phyloP scores from a whole-genome alignment of 2,329 filamentous ascomycete species.

The Fusarium sp. region DNA sequence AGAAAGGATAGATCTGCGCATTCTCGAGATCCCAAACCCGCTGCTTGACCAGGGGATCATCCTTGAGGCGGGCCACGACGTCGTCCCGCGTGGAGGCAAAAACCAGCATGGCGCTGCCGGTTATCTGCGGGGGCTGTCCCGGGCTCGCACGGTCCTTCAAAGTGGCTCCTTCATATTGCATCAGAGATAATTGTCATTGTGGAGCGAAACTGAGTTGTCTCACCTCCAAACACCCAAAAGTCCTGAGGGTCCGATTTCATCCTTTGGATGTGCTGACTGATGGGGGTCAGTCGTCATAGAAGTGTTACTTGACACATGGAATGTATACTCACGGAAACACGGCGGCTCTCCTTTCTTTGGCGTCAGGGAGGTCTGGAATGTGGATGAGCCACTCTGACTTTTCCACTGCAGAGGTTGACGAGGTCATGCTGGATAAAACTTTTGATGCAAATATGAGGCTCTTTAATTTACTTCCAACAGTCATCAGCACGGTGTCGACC shows the following conservation, averaged over 20 bases:
- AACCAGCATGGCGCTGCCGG: constrained; percentile 13
- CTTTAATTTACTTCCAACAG: not conserved
- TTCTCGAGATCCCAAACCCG: constrained; percentile 13
- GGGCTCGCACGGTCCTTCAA: constrained; percentile 2
- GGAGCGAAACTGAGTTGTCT: not conserved
- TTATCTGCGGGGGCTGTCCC: constrained; percentile 10
- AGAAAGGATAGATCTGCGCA: constrained; percentile 15
- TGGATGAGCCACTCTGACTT: constrained; percentile 12
- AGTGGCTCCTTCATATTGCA: constrained; percentile 8
- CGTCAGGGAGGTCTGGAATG: constrained; percentile 2
- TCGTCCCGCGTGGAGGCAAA: not conserved
- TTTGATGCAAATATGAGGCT: not conserved
- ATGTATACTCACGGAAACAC: not conserved
- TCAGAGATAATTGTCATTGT: not conserved
- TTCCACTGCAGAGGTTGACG: constrained; percentile 1
- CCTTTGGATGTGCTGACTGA: constrained; percentile 6
- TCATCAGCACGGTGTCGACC: not conserved
- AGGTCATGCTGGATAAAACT: not conserved
- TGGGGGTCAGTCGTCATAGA: not conserved
- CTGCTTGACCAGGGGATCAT: constrained; percentile 8
- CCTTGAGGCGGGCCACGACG: constrained; percentile 10
- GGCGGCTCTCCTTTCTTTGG: not conserved
- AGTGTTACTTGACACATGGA: not conserved
- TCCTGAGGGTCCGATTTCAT: constrained; percentile 10
- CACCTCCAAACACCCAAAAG: constrained; percentile 20